Base-by-base conservation (phyloP, 495 filamentous ascomycete genomes). In the Lentithecium fluviatile region DNA sequence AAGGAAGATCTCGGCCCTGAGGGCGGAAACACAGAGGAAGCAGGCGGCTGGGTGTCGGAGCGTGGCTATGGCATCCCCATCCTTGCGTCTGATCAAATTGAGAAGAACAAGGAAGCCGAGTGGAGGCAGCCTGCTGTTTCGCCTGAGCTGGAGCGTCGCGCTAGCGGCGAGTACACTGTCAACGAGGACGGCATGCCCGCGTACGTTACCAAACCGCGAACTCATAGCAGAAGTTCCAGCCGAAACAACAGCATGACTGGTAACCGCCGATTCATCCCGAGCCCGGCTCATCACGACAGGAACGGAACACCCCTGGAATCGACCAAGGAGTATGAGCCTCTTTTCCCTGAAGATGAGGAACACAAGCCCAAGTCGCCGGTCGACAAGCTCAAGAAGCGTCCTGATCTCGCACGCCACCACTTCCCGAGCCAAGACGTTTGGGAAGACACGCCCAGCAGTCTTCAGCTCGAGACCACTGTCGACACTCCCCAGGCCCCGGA, bases 361-460 rank as follows among this genome's bases (percentile, higher is more conserved):
- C 82, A 84, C 17, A 45, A 78, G 80, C 29, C 85, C 17, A 64
- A 80, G 43, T 79, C 83, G 10, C 77, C 81, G 21, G 77, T 80
- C 5, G 84, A 88, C 47, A 80, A 82, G 40, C 77, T 85, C 53
- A 88, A 85, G 70, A 82, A 85, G 3, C 40, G 15, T 36, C 83
- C 86, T 0, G 83, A 84, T 45, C 65, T 78, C 34, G 76, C 66
- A 23, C 82, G 59, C 82, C 88, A 89, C 48, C 83, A 87, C 46
- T 98, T 98, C 75, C 94, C 94, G 0, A 96, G 91, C 71, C 84
- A 88, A 63, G 94, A 99, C 70, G 83, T 97, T 37, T 99, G 94
- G 94, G 94, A 99, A 71, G 94, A 99, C 74, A 88, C 91, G 0
- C 94, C 94, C 3, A 89, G 87, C 74, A 93, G 89, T 75, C 78